Base-by-base conservation (phyloP, 129 eudicot species). In the sunflower (Helianthus annuus) region DNA sequence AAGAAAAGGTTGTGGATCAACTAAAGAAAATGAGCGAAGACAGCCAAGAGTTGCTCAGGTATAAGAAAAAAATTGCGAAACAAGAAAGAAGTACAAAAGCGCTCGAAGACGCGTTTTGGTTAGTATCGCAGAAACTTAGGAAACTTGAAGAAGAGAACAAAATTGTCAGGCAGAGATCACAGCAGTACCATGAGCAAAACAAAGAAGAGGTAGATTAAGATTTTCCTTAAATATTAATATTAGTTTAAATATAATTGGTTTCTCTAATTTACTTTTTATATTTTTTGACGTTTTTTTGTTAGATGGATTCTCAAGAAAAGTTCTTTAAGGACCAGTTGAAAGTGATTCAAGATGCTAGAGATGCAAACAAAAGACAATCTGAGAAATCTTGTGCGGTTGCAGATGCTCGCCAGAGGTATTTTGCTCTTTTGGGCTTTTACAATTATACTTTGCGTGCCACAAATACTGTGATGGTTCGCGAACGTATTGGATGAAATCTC, bases 301-400 rank as follows among this genome's bases (percentile, higher is more conserved):
- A 88, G 98, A 85, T 92, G 97, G 96, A 90, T 38, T 76, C 2
- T 12, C 97, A 86, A 64, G 98, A 93, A 7, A 71, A 82, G 1
- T 89, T 87, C 53, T 89, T 81, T 73, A 85, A 79, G 67, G 96
- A 88, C 9, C 86, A 86, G 78, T 32, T 90, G 72, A 70, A 75
- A 45, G 71, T 76, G 56, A 73, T 87, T 9, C 85, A 79, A 16
- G 85, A 86, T 42, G 85, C 85, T 10, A 78, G 89, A 60, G 68
- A 71, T 54, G 86, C 74, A 3, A 78, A 75, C 72, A 93, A 89
- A 64, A 85, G 85, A 4, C 54, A 64, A 1, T 85, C 85, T 72
- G 95, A 74, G 3, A 82, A 82, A 42, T 67, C 77, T 52, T 58
- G 71, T 36, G 60, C 53, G 19, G 69, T 38, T 7, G 84, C 49